Evolutionary conservation across 2,329 filamentous ascomycete genomes (phyloP), one percentile per base, ranked within the genome.

Genomic region (Xylaria sp.): DNA sequence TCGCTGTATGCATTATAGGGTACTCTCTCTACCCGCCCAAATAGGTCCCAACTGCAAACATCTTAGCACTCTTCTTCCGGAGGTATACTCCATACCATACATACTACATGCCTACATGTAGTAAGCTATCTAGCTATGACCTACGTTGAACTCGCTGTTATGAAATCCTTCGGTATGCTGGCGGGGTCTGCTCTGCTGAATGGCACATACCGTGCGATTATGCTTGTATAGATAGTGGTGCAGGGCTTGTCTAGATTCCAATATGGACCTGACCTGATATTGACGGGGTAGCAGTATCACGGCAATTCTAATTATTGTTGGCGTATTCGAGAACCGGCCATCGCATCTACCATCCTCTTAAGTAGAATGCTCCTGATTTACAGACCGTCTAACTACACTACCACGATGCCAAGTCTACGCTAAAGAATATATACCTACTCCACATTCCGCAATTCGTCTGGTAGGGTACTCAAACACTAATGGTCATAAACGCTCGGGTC

Each of bases 91-190:
- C 12, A 29, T 3, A 50, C 47, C 13, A 27, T 13, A 10, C 5
- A 12, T 44, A 44, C 42, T 18, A 53, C 16, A 6, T 53, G n/a
- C 18, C 27, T 53, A 13, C n/a, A 37, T 16, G 25, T 61, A 68
- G 66, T 68, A 68, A 68, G 66, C 66, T 29, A 51, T 54, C 60
- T 10, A 57, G 10, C 58, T 40, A 57, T 44, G 12, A 47, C 53
- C 50, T 44, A 58, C 29, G 29, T 55, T 29, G 55, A 60, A 50
- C 44, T 29, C 35, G 54, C 37, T 59, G 62, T 62, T 58, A 50
- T 21, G 44, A 29, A 69, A 69, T 69, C 66, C 66, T 66, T 27
- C 51, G 65, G 63, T 58, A 66, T 13, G 18, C 44, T 27, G 53
- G 16, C 37, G 63, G 66, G 53, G 58, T 48, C 55, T 40, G 32